Evolutionary conservation across 2,329 filamentous ascomycete genomes (phyloP).

Genomic region (Mariannaea elegans): DNA sequence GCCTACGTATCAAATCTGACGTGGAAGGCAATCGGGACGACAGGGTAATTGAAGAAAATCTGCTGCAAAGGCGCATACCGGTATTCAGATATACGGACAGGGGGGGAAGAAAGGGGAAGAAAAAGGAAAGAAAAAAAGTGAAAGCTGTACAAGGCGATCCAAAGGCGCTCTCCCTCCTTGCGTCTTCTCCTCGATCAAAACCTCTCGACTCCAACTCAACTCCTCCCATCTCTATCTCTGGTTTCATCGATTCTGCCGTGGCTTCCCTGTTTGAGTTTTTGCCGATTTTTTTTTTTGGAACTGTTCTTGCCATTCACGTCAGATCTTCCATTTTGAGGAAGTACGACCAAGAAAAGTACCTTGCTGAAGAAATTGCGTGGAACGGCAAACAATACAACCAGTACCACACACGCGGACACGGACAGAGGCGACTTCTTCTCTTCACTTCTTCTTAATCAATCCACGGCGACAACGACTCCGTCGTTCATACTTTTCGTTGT

Average conservation of each 20-base stretch:
- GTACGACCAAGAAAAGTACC: neutral
- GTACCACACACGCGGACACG: neutral
- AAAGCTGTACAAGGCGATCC: too few species aligned
- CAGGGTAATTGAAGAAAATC: neutral
- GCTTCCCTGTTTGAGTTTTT: constrained; percentile 6
- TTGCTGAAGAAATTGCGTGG: neutral
- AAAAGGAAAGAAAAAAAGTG: neutral
- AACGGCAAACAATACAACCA: neutral
- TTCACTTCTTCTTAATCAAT: neutral
- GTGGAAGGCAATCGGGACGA: neutral
- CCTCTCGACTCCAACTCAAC: neutral
- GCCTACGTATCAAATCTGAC: neutral
- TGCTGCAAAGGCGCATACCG: neutral
- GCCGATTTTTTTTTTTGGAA: neutral
- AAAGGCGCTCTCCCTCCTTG: neutral
- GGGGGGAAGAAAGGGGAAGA: neutral
- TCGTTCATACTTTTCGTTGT: neutral
- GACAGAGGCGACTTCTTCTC: neutral
- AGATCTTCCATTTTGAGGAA: constrained; percentile 12
- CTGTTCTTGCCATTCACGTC: constrained; percentile 9
- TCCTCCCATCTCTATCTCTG: constrained; percentile 6
- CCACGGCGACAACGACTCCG: neutral
- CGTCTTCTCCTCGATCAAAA: neutral
- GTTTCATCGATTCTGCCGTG: constrained; percentile 35
- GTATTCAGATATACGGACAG: neutral